phyloP scores from a whole-genome alignment of 768 basidiomycete genomes.

The Tephrocybe sp. region DNA sequence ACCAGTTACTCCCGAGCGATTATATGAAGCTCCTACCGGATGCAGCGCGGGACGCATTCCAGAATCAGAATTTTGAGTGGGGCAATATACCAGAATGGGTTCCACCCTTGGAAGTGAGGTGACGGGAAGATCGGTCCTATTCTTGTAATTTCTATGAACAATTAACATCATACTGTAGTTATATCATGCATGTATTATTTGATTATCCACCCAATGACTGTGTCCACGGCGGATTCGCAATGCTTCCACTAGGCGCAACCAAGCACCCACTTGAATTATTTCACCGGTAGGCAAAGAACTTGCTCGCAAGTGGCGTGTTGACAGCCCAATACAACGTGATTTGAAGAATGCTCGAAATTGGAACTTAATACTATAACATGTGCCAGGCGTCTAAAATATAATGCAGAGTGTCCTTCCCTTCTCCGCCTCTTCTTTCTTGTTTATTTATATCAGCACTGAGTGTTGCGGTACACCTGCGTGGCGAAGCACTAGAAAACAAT shows the following conservation, averaged over 20 bases:
- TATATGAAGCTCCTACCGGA: conserved; percentile 58
- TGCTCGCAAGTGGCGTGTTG: no score
- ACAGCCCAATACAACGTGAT: no score
- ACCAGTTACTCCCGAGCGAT: conserved; percentile 52
- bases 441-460: conserved; percentile 6
- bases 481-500: conserved; percentile 35
- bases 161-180: background rate
- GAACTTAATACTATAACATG: no score
- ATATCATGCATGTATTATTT: background rate
- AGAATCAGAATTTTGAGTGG: conserved; percentile 60
- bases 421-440: no score
- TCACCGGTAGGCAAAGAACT: no score
- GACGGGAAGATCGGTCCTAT: conserved; percentile 14
- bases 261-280: no score
- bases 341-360: no score
- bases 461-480: conserved; percentile 42
- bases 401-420: conserved; percentile 6
- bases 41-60: conserved; percentile 52
- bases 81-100: conserved; percentile 72
- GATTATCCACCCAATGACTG: background rate
- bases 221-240: no score
- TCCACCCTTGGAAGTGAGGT: conserved; percentile 63
- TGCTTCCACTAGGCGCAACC: no score
- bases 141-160: background rate
- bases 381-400: no score